Percentiles rank a stretch among this genome's conserved stretches.
phyloP scores from a whole-genome alignment of 2,329 filamentous ascomycete genomes.

The Verticillium klebahnii region DNA sequence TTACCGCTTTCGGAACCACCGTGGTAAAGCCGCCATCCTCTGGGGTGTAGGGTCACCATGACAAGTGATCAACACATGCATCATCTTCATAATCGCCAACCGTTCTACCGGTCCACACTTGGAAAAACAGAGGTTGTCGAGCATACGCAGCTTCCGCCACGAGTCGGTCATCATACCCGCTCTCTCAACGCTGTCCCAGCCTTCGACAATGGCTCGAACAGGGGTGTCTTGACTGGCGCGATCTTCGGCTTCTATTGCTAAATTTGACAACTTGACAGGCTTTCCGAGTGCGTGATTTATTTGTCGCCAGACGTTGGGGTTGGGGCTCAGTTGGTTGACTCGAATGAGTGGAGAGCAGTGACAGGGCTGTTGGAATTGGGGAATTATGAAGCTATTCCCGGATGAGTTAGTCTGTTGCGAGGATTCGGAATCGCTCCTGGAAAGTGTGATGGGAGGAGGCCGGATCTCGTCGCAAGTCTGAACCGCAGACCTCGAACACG shows the following conservation, averaged over 20 bases:
- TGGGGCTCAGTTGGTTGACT: no score
- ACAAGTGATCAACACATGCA: constrained; percentile 18
- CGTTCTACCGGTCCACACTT: constrained; percentile 15
- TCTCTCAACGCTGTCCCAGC: constrained; percentile 9
- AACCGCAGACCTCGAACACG: no score
- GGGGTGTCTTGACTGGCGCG: constrained; percentile 9
- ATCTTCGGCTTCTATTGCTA: constrained; percentile 10
- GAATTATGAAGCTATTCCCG: no score
- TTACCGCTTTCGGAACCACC: constrained; percentile 19
- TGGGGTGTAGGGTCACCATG: constrained; percentile 17
- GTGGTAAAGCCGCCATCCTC: constrained; percentile 15
- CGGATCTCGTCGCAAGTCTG: no score
- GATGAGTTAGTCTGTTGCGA: no score
- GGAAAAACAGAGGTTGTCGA: constrained; percentile 17
- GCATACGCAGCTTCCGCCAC: constrained; percentile 17
- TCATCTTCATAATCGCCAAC: constrained; percentile 16
- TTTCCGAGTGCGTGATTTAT: constrained; percentile 15
- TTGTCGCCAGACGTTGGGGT: constrained; percentile 15
- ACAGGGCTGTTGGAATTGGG: no score
- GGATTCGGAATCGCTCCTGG: no score
- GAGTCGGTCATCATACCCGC: neutral
- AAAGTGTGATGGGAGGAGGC: no score
- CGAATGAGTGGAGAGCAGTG: no score
- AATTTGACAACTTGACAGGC: constrained; percentile 5
- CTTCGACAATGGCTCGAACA: constrained; percentile 12